Base-by-base conservation (phyloP, 1,284 basidiomycete genomes). In the Cryptococcus hybrid region DNA sequence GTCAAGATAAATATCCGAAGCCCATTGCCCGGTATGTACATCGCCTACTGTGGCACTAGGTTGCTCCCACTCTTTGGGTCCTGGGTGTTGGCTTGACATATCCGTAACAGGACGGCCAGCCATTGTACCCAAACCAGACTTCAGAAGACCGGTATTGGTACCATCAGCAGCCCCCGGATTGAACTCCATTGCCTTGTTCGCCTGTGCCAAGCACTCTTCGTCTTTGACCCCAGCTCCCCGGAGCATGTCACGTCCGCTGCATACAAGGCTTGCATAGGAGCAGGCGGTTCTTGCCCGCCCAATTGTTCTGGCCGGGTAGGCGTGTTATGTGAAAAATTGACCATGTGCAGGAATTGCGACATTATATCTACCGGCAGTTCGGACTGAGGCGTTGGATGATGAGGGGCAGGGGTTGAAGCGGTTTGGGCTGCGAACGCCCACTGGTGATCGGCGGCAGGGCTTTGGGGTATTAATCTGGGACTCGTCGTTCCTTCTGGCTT, bases 281-380 rank as follows among this genome's bases (percentile, higher is more conserved):
- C 18, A 9, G 50, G 50, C 18, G 37, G 12, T 36, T 51, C 50
- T 42, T 53, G 39, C n/a, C 44, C 34, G 12, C 30, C 8, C 13
- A 45, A 12, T 42, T 53, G 51, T 30, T 44, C 30, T 13, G 35
- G 51, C 2, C 39, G 49, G 3, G 9, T 18, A n/a, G 40, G 43
- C 24, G 40, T n/a, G 7, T 36, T 8, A 4, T 51, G 39, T 12
- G 50, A 24, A 36, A 18, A 15, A 11, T 51, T 42, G 39, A 51
- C 50, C 35, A 51, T 37, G 34, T 51, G 37, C 5, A 51, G 39
- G 39, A 51, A 51, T 7, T 39, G 50, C 8, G 50, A 51, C 50
- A 51, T 51, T 36, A 51, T 39, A 15, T 51, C 50, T 15, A 40
- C 50, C 2, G 47, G 34, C 13, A 15, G 36, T 9, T 49, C 47